Conservation (phyloP, 805 yeast species). For the Suhomyces pyralidae region DNA sequence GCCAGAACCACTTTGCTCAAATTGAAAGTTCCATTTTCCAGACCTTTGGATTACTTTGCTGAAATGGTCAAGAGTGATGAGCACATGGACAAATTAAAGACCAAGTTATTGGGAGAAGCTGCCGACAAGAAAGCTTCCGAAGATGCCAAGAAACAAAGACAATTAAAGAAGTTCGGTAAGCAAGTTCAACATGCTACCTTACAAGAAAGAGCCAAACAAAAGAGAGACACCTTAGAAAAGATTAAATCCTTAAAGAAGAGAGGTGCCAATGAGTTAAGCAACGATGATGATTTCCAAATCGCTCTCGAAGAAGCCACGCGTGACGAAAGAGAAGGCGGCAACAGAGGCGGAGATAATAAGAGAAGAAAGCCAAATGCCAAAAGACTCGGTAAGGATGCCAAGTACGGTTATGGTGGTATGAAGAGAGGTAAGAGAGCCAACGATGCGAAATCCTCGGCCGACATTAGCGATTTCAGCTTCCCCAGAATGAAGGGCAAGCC, state of each 20-base stretch:
- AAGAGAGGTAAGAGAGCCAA: constrained; percentile 72
- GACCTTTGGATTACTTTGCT: constrained; percentile 96
- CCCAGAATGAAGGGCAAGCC: constrained; percentile 45
- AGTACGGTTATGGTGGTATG: constrained; percentile 76
- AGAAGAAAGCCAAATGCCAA: constrained; percentile 59
- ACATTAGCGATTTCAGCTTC: constrained; percentile 55
- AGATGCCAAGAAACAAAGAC: constrained; percentile 92
- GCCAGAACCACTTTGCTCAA: constrained; percentile 66
- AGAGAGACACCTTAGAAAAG: constrained; percentile 84
- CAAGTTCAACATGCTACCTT: constrained; percentile 92
- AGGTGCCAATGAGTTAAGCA: constrained; percentile 65
- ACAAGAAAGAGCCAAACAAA: constrained; percentile 90
- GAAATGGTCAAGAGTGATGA: constrained; percentile 98
- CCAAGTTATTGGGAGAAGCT: constrained; percentile 74
- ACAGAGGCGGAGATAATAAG: constrained; percentile 47
- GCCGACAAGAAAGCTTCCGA: constrained; percentile 84
- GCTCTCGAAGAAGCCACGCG: constrained; percentile 91
- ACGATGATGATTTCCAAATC: constrained; percentile 76
- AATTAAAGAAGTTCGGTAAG: constrained; percentile 94
- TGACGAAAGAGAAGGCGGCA: constrained; percentile 26
- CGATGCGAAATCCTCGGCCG: constrained; percentile 68
- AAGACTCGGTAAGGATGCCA: constrained; percentile 67
- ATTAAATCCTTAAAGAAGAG: constrained; percentile 91
- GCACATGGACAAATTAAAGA: constrained; percentile 92
- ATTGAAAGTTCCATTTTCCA: constrained; percentile 78